Evolutionary conservation across 2,329 filamentous ascomycete genomes (phyloP).

Genomic region (Emergomyces orientalis): DNA sequence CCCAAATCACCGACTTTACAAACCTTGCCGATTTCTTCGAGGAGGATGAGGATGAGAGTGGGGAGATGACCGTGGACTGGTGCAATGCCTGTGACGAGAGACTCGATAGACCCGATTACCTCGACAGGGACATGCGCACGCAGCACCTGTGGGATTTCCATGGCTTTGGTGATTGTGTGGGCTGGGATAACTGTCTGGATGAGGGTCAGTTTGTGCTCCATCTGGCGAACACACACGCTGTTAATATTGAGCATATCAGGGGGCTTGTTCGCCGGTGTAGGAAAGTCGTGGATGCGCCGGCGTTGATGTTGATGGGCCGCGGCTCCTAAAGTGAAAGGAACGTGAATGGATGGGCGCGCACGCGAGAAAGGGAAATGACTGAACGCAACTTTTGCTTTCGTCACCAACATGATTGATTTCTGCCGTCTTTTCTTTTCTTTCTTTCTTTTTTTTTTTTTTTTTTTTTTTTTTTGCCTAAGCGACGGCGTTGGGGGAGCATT

Average conservation of each 20-base stretch:
- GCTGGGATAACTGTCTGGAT: not conserved
- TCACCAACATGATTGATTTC: not conserved
- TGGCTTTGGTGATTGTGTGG: not conserved
- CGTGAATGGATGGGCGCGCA: not conserved
- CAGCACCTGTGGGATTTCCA: not conserved
- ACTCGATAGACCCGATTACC: not conserved
- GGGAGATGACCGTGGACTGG: not conserved
- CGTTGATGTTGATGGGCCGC: not conserved
- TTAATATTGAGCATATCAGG: constrained; percentile 1
- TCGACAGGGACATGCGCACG: not conserved
- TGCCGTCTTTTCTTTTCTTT: too few species aligned
- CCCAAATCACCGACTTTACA: not conserved
- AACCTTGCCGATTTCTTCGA: constrained; percentile 1
- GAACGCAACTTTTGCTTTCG: not conserved
- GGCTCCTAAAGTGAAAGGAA: not conserved
- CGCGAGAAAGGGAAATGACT: not conserved
- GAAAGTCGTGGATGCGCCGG: not conserved
- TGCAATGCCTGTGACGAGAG: not conserved
- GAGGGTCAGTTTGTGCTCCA: constrained; percentile 2
- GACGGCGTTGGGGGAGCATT: not conserved
- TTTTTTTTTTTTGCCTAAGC: not conserved
- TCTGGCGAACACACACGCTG: not conserved
- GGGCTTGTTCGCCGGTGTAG: not conserved
- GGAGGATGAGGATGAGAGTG: not conserved
- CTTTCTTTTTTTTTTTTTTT: not conserved